Percentiles rank a stretch among this genome's conserved stretches.
Evolutionary conservation across 805 yeast genomes (phyloP).

Genomic region (Trichomonascus vanleenenianus): DNA sequence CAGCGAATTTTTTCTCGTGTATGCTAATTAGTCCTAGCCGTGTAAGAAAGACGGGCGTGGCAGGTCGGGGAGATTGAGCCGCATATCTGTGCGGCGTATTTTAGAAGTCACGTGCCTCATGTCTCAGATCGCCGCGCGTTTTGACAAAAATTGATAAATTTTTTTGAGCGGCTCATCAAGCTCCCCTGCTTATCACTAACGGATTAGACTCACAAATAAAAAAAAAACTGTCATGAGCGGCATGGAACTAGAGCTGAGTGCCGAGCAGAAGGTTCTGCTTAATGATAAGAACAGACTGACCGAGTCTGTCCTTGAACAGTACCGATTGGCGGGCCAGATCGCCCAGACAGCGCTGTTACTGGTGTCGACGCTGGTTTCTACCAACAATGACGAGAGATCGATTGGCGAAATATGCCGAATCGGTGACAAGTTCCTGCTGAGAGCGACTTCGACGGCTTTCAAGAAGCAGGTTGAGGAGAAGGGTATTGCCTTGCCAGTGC

Average conservation of each 20-base stretch:
- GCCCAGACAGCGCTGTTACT: slow-evolving; percentile 74
- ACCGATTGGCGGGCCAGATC: slow-evolving; percentile 83
- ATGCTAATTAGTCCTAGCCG: no score
- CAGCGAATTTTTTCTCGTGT: no score
- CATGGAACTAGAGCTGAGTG: slow-evolving; percentile 17
- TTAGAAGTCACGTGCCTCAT: no score
- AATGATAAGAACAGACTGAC: slow-evolving; percentile 63
- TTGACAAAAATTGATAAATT: no score
- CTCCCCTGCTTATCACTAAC: no score
- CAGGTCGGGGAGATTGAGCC: no score
- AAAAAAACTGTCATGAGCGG: neutral
- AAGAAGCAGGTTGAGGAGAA: slow-evolving; percentile 54
- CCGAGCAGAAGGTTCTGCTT: slow-evolving; percentile 33
- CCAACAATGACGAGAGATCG: slow-evolving; percentile 8
- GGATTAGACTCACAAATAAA: no score
- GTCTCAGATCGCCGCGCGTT: no score
- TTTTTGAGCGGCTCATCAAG: no score
- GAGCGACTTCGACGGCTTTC: slow-evolving; percentile 53
- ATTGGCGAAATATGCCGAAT: slow-evolving; percentile 63
- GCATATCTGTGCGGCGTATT: no score
- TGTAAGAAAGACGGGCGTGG: no score
- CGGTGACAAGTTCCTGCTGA: slow-evolving; percentile 67
- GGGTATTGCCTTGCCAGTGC: slow-evolving; percentile 90
- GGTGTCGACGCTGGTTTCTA: slow-evolving; percentile 30
- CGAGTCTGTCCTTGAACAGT: slow-evolving; percentile 62